phyloP scores from a whole-genome alignment of 2,329 filamentous ascomycete genomes.

The Dryadomyces sulphureus region DNA sequence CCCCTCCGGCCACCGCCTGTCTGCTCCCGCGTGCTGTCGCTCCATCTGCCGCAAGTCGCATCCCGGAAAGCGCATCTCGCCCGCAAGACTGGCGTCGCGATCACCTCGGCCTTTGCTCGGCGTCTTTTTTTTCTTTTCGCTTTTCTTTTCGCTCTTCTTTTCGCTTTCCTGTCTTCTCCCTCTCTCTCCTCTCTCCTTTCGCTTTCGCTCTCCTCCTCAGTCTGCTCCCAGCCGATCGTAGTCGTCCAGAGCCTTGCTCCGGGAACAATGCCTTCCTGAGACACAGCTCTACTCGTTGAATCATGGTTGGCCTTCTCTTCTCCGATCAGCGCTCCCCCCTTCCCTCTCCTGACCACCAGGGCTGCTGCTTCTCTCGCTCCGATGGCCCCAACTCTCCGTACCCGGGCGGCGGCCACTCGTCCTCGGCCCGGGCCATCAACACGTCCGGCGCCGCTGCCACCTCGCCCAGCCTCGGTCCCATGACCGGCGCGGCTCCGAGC shows the following conservation, averaged over 20 bases:
- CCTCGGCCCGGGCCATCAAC: slow-evolving; percentile 40
- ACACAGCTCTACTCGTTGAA: background rate
- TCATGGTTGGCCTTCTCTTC: background rate
- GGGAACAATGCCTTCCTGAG: background rate
- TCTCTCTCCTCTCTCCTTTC: too few species aligned
- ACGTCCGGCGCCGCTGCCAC: slow-evolving; percentile 20
- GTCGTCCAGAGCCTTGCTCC: too few species aligned
- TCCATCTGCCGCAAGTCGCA: background rate
- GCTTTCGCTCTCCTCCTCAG: too few species aligned
- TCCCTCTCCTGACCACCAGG: slow-evolving; percentile 20
- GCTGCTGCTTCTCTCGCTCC: slow-evolving; percentile 42
- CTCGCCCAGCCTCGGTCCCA: background rate
- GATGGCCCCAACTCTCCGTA: slow-evolving; percentile 39
- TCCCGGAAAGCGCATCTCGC: too few species aligned
- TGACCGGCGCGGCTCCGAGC: background rate
- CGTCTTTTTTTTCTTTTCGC: background rate
- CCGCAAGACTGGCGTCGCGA: too few species aligned
- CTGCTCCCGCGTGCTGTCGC: background rate
- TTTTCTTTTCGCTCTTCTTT: background rate
- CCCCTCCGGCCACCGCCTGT: background rate
- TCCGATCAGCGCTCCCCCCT: background rate
- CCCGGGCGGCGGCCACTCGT: slow-evolving; percentile 28
- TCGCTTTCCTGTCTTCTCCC: background rate
- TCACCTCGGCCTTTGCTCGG: too few species aligned
- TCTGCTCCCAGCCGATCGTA: too few species aligned